These are phyloP conservation scores for Spergularia marina DNA, from an alignment of 148 eudicot genomes.

Conservation along the genomic window DNA sequence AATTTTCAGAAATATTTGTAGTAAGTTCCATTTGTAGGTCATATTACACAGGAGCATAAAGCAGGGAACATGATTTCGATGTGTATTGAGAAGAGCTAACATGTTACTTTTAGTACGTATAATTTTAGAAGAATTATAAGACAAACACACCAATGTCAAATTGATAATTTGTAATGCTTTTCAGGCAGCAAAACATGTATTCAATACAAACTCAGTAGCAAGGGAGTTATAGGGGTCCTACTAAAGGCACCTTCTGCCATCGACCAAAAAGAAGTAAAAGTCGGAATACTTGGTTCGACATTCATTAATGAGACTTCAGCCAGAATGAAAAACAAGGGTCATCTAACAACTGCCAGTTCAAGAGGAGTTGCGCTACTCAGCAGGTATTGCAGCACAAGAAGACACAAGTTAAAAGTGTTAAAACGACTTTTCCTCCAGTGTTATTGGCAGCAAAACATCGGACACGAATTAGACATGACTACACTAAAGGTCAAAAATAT, in stretches of 20 bases:
- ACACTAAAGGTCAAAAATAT: not conserved
- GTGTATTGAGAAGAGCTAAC: not conserved
- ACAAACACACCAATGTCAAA: not conserved
- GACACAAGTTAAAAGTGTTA: not conserved
- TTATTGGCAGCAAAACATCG: not conserved
- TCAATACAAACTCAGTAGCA: not conserved
- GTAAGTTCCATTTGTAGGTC: constrained; percentile 3
- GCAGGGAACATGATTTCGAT: not conserved
- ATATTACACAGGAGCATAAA: not conserved
- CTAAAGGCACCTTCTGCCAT: not conserved
- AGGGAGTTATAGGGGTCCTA: not conserved
- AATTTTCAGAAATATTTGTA: constrained; percentile 22
- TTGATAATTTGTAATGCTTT: not conserved
- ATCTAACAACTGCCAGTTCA: not conserved
- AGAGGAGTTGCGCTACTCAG: not conserved
- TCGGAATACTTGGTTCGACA: not conserved
- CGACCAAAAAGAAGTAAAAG: not conserved
- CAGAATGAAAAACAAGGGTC: not conserved
- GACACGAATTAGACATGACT: not conserved
- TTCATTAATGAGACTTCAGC: constrained; percentile 1
- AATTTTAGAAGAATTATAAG: not conserved
- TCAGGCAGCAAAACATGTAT: not conserved
- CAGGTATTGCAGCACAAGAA: not conserved
- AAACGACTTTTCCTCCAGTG: not conserved
- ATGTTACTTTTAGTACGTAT: not conserved